Evolutionary conservation across 495 filamentous ascomycete genomes (phyloP), one percentile per base, ranked within the genome.

Genomic region (Amphirosellinia nigrospora): DNA sequence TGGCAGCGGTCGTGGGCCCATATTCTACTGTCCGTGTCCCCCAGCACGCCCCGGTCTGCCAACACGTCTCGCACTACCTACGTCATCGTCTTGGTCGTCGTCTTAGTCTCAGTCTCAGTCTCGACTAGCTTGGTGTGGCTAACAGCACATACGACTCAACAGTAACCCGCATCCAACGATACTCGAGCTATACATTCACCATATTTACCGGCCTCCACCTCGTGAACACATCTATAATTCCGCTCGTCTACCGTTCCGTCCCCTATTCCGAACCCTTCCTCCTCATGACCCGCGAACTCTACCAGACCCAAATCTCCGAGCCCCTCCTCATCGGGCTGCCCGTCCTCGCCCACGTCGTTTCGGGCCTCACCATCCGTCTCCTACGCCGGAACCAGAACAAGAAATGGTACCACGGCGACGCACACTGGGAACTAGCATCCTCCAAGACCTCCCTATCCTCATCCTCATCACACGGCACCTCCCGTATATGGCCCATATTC

Each of bases 151-250:
- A 6, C 67, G 52, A 26, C 38, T 21, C 10, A 1, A 19, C 75
- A 97, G 93, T 97, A 71, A 86, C 86, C 28, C 90, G 92, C 55
- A 82, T 94, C 36, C 94, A 97, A 76, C 89, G 86, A 78, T 97
- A 96, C 84, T 94, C 93, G 16, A 91, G 91, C 74, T 97, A 97
- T 79, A 89, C 91, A 46, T 94, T 97, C 77, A 90, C 89, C 50
- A 76, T 91, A 71, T 98, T 95, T 86, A 83, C 89, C 58, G 81
- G 87, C 62, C 80, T 95, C 64, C 94, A 98, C 81, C 82, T 96
- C 59, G 86, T 91, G 56, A 97, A 92, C 55, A 92, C 90, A n/a
- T 90, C 92, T 2, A 75, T 94, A 48, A 88, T 93, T 39, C 92
- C 92, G 0, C 87, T 94, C 28, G 66, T 86, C 65, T 81, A 84